These are phyloP conservation scores for Chenopodium suecicum DNA, from an alignment of 148 eudicot species.

Conservation along the genomic window DNA sequence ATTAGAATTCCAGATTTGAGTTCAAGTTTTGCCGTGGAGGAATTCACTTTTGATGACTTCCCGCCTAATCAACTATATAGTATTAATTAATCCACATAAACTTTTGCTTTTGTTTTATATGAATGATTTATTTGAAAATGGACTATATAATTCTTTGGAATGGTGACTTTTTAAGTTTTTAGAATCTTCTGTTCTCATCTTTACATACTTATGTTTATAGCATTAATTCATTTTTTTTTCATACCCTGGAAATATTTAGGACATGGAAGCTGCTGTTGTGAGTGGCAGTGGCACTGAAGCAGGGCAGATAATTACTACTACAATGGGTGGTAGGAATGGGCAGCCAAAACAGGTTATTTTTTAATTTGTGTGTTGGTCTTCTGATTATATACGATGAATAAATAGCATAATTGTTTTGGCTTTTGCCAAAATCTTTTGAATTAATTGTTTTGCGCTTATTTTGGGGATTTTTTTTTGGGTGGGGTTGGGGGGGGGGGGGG, in stretches of 20 bases:
- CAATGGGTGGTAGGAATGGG: slow-evolving; percentile 68
- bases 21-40: neutral
- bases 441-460: neutral
- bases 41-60: slow-evolving; percentile 1
- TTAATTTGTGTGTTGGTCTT: neutral
- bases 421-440: neutral
- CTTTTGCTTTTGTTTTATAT: neutral
- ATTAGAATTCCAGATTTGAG: neutral
- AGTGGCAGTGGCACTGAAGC: slow-evolving; percentile 82
- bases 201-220: neutral
- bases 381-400: neutral
- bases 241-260: slow-evolving; percentile 35
- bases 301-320: slow-evolving; percentile 79
- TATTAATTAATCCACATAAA: neutral
- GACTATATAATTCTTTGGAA: neutral
- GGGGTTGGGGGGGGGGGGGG: neutral
- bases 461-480: neutral
- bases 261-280: slow-evolving; percentile 60
- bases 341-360: slow-evolving; percentile 67
- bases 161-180: neutral
- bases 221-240: neutral
- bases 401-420: neutral
- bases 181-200: neutral
- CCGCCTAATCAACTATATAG: neutral
- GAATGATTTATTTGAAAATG: neutral